phyloP scores from a whole-genome alignment of 208 protist species.

The Acanthamoeba castellanii region DNA sequence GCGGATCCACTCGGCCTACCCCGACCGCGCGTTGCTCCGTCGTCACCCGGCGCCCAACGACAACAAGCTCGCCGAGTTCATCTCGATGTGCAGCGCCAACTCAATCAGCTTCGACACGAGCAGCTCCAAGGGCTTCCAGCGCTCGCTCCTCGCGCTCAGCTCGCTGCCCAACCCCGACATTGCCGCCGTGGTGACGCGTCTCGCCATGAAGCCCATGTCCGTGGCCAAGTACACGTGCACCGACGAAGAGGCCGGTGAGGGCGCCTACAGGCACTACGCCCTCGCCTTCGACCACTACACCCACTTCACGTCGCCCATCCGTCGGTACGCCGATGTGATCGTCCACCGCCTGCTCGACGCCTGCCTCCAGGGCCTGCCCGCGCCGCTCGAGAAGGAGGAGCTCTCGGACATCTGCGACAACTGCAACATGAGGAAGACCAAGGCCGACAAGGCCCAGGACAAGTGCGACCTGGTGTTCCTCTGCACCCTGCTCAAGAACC shows the following conservation, averaged over 20 bases:
- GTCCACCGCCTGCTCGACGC: slow-evolving; percentile 94
- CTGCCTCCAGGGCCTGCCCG: slow-evolving; percentile 16
- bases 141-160: slow-evolving; percentile 24
- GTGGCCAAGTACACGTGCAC: slow-evolving; percentile 89
- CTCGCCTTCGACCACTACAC: slow-evolving; percentile 93
- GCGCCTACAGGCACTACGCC: slow-evolving; percentile 93
- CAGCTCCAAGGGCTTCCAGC: slow-evolving; percentile 64
- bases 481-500: slow-evolving; percentile 68
- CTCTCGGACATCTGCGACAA: slow-evolving; percentile 22
- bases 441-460: slow-evolving; percentile 76
- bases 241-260: slow-evolving; percentile 53
- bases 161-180: slow-evolving; percentile 58
- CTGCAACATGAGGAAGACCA: slow-evolving; percentile 70
- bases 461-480: slow-evolving; percentile 78
- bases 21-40: slow-evolving; percentile 89
- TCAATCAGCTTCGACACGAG: slow-evolving; percentile 50
- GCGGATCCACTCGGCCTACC: slow-evolving; percentile 88
- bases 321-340: slow-evolving; percentile 93
- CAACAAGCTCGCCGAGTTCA: slow-evolving; percentile 73
- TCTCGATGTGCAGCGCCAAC: slow-evolving; percentile 60
- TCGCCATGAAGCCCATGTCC: slow-evolving; percentile 87
- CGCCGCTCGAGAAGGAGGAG: slow-evolving; percentile 64
- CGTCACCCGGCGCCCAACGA: slow-evolving; percentile 90
- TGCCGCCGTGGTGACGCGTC: slow-evolving; percentile 52
- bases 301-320: slow-evolving; percentile 97